phyloP scores from a whole-genome alignment of 495 filamentous ascomycete genomes.

The Aspergillus incahuasiensis region DNA sequence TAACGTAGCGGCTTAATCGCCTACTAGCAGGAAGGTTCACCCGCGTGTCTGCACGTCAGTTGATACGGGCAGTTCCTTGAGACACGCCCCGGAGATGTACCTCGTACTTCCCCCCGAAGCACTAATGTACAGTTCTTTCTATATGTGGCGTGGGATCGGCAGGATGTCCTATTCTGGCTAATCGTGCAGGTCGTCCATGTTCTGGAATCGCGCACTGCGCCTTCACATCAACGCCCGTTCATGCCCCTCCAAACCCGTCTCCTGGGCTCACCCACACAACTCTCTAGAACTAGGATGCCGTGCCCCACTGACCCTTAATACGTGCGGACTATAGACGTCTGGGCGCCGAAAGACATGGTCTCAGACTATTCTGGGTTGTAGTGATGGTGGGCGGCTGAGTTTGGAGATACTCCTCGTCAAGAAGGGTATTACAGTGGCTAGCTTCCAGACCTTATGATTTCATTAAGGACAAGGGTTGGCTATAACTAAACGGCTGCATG shows the following conservation, averaged over 20 bases:
- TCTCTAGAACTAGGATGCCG: not conserved
- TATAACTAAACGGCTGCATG: no score
- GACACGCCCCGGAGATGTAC: slow-evolving; percentile 23
- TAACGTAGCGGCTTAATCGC: not conserved
- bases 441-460: no score
- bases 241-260: not conserved
- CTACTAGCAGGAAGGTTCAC: not conserved
- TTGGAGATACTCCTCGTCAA: no score
- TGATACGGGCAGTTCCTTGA: slow-evolving; percentile 2
- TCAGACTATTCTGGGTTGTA: not conserved
- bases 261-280: not conserved
- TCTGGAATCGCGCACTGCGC: slow-evolving; percentile 23
- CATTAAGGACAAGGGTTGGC: no score
- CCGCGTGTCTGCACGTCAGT: slow-evolving; percentile 16
- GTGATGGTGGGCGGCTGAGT: not conserved
- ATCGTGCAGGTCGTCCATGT: slow-evolving; percentile 15
- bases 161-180: slow-evolving; percentile 17
- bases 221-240: not conserved
- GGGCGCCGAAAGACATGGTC: not conserved
- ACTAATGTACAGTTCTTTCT: slow-evolving; percentile 29
- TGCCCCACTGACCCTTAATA: not conserved
- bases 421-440: no score
- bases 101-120: slow-evolving; percentile 32
- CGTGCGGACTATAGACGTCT: not conserved
- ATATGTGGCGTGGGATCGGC: slow-evolving; percentile 9